phyloP scores from a whole-genome alignment of 805 yeast genomes.

The Candida glaebosa region DNA sequence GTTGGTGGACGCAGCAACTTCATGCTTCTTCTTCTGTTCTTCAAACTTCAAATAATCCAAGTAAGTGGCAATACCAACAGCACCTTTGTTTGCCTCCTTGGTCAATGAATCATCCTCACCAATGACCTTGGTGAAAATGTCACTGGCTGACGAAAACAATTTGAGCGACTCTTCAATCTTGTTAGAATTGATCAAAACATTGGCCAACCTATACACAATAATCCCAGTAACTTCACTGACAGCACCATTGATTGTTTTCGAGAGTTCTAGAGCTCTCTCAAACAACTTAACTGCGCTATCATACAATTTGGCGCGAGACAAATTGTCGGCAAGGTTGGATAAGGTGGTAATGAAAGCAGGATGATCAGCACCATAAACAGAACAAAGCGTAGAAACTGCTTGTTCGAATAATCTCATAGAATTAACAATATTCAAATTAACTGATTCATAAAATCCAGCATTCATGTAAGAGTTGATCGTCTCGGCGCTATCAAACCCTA shows the following conservation, averaged over 20 bases:
- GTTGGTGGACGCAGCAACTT: conserved; percentile 17
- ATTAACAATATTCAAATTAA: conserved; percentile 54
- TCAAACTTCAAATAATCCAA: conserved; percentile 43
- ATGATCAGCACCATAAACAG: conserved; percentile 59
- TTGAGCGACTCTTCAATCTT: conserved; percentile 56
- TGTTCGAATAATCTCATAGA: conserved; percentile 61
- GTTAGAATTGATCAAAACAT: conserved; percentile 46
- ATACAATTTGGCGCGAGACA: conserved; percentile 50
- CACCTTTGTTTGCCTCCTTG: conserved; percentile 64
- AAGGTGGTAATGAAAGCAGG: conserved; percentile 66
- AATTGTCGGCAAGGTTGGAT: conserved; percentile 56
- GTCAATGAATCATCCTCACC: conserved; percentile 71
- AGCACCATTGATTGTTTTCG: conserved; percentile 51
- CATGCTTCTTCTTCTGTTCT: conserved; percentile 28
- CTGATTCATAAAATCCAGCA: conserved; percentile 68
- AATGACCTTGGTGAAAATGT: conserved; percentile 50
- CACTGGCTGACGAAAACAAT: conserved; percentile 53
- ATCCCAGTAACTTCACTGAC: conserved; percentile 60
- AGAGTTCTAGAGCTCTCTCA: conserved; percentile 49
- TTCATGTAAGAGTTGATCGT: conserved; percentile 69
- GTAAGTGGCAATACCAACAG: conserved; percentile 50
- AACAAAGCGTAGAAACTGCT: conserved; percentile 56
- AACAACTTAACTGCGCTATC: conserved; percentile 52
- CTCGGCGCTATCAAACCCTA: conserved; percentile 79
- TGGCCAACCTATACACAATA: conserved; percentile 56